Conservation (phyloP, 2,329 filamentous ascomycete species). For the Diaporthe sp. region DNA sequence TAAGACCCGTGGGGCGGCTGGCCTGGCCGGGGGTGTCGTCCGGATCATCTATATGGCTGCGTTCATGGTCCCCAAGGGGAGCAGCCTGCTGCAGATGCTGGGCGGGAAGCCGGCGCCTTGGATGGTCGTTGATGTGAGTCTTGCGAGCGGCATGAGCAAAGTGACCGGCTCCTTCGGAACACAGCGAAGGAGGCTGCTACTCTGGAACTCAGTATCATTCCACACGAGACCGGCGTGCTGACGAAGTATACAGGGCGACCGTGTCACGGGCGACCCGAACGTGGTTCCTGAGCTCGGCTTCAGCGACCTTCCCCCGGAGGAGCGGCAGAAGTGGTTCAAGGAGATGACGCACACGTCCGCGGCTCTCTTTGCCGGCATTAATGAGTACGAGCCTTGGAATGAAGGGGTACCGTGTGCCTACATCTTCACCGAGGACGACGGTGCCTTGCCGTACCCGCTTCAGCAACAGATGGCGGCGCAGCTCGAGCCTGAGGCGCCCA, state of each 20-base stretch:
- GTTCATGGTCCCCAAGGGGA: slow-evolving; percentile 48
- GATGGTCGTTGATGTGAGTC: slow-evolving; percentile 38
- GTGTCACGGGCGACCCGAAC: slow-evolving; percentile 31
- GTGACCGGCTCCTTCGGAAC: no score
- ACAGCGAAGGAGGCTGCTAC: not conserved
- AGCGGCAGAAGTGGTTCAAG: slow-evolving; percentile 33
- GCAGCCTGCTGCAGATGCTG: slow-evolving; percentile 37
- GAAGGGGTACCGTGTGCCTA: slow-evolving; percentile 38
- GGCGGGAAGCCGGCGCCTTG: slow-evolving; percentile 38
- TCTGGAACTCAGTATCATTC: not conserved
- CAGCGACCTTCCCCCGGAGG: slow-evolving; percentile 35
- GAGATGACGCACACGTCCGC: slow-evolving; percentile 39
- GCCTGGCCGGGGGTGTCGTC: slow-evolving; percentile 53
- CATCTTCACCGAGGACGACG: slow-evolving; percentile 38
- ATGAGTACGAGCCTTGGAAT: slow-evolving; percentile 40
- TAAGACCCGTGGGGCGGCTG: slow-evolving; percentile 47
- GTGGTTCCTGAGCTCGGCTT: slow-evolving; percentile 34
- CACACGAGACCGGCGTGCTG: not conserved
- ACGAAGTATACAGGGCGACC: slow-evolving; percentile 35
- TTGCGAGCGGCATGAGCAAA: no score
- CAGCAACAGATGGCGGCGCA: slow-evolving; percentile 41
- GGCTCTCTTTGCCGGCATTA: slow-evolving; percentile 35
- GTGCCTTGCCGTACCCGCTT: slow-evolving; percentile 35
- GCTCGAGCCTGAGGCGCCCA: slow-evolving; percentile 26
- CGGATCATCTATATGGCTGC: slow-evolving; percentile 52